phyloP scores from a whole-genome alignment of 129 eudicot genomes.

The sunflower (Helianthus annuus) region DNA sequence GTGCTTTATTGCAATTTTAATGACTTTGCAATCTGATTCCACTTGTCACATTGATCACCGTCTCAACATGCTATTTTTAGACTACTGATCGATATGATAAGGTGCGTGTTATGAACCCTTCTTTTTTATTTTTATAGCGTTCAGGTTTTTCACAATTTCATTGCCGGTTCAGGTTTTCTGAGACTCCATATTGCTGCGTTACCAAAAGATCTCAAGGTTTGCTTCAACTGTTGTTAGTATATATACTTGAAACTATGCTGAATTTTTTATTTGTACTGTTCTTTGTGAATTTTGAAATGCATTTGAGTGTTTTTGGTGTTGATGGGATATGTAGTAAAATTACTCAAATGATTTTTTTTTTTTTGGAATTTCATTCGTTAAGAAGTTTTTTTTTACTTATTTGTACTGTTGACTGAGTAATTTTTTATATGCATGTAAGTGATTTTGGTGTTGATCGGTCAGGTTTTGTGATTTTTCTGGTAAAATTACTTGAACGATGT shows the following conservation, averaged over 20 bases:
- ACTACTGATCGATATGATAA: slow-evolving; percentile 10
- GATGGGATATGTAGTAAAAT: not conserved
- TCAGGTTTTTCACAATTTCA: slow-evolving; percentile 28
- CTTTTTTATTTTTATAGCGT: slow-evolving; percentile 31
- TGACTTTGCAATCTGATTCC: slow-evolving; percentile 36
- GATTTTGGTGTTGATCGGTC: slow-evolving; percentile 18
- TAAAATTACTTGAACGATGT: not conserved
- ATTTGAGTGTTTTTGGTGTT: slow-evolving; percentile 12
- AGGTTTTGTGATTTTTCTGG: not conserved
- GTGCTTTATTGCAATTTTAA: slow-evolving; percentile 19
- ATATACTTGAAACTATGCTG: too few species aligned
- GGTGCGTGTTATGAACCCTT: slow-evolving; percentile 46
- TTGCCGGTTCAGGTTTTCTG: slow-evolving; percentile 17
- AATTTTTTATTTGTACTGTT: too few species aligned
- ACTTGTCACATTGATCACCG: slow-evolving; percentile 26
- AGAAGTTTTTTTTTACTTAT: not conserved
- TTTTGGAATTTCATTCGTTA: too few species aligned
- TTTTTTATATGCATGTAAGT: not conserved
- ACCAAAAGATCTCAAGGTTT: not conserved
- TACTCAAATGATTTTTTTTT: not conserved
- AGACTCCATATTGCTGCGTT: slow-evolving; percentile 6
- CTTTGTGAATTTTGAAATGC: not conserved
- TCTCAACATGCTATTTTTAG: slow-evolving; percentile 46
- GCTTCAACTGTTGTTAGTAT: too few species aligned
- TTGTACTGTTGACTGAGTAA: slow-evolving; percentile 7